Evolutionary conservation across 495 filamentous ascomycete genomes (phyloP), one percentile per base, ranked within the genome.

Genomic region (Friedmanniomyces simplex): DNA sequence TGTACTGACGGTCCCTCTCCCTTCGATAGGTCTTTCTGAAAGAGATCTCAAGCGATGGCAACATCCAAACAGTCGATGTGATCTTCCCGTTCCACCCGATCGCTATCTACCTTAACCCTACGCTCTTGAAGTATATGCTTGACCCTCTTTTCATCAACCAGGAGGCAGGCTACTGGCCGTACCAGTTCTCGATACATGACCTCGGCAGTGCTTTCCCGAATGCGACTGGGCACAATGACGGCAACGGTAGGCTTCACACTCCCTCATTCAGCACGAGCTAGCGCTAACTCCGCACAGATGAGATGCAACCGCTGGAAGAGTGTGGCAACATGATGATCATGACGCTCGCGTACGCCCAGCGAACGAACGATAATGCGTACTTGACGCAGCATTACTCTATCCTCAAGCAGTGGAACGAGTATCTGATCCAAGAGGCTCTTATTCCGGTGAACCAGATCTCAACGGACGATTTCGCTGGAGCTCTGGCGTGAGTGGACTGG

Each of bases 291-390:
- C 10, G 24, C 11, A 2, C 39, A 43, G 54, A 50, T 42, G 69
- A 72, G 54, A 22, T 36, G n/a, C 67, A 67, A 66, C 69, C 69
- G 0, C 30, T 72, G 1, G 69, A 72, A 52, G 69, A 72, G 51
- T 72, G 67, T 50, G 69, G 69, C 5, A 67, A 72, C 64, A 69
- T 69, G 58, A 49, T 72, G 22, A 68, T 72, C 62, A 71, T 72
- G 69, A 58, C 66, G 1, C 60, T 72, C 2, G 65, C 82, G 1
- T 85, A 84, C 62, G 79, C 74, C 2, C 72, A 72, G 49, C 55
- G 71, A 20, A 68, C 78, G 7, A 61, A 69, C 1, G 71, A 82
- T 57, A 67, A 52, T 7, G 66, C 67, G 4, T 83, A 77, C 55
- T 65, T 82, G 20, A 45, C 51, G 10, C 37, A 65, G 13, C 67